Conservation (phyloP, 164 flowering plant genomes). For the Chimonanthus salicifolius region DNA sequence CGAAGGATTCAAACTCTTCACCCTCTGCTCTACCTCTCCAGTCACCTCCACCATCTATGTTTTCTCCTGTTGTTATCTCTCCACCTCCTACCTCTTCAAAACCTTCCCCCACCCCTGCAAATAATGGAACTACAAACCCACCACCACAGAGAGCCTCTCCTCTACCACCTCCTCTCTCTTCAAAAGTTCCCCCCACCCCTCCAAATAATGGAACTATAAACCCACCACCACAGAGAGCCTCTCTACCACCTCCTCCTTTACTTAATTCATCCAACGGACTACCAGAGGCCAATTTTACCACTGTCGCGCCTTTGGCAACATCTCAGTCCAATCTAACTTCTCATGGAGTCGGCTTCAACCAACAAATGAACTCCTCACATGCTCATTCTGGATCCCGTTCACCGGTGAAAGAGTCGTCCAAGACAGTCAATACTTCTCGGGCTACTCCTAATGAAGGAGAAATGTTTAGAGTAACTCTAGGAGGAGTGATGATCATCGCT, state of each 20-base stretch:
- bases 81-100: constrained; percentile 4
- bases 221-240: constrained; percentile 5
- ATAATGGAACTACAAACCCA: background rate
- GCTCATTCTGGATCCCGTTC: background rate
- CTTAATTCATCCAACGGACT: background rate
- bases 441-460: constrained; percentile 3
- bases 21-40: background rate
- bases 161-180: constrained; percentile 5
- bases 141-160: constrained; percentile 7
- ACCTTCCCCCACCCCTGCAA: constrained; percentile 8
- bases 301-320: constrained; percentile 5
- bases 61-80: background rate
- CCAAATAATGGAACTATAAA: constrained; percentile 1
- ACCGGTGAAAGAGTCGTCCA: background rate
- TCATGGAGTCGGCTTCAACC: background rate
- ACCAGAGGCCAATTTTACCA: background rate
- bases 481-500: constrained; percentile 29
- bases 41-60: background rate
- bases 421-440: constrained; percentile 5
- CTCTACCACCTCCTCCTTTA: constrained; percentile 9
- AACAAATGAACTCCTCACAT: constrained; percentile 1
- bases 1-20: constrained; percentile 2
- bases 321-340: background rate
- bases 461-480: constrained; percentile 27
- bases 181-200: constrained; percentile 3